phyloP scores from a whole-genome alignment of 1,284 basidiomycete species.

The Moesziomyces sp. region DNA sequence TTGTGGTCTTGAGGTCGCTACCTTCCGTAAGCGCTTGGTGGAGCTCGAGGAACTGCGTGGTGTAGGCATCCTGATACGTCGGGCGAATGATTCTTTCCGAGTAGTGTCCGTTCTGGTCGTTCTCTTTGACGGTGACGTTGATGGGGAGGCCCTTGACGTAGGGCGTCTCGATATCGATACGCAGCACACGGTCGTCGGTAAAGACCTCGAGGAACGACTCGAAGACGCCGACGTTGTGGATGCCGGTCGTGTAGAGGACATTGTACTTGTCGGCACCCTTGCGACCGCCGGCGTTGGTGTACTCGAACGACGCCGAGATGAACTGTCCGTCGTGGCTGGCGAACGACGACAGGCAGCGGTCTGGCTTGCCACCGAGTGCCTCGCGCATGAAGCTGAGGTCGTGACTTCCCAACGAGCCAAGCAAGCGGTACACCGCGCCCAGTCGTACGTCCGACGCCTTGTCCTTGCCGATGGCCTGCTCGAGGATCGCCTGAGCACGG shows the following conservation, averaged over 20 bases:
- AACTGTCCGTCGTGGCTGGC: slow-evolving; percentile 49
- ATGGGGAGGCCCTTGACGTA: slow-evolving; percentile 70
- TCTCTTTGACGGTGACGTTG: slow-evolving; percentile 65
- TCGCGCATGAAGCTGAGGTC: slow-evolving; percentile 70
- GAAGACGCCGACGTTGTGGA: slow-evolving; percentile 68
- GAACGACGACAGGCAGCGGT: slow-evolving; percentile 33
- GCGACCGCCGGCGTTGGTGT: slow-evolving; percentile 16
- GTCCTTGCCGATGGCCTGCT: slow-evolving; percentile 48
- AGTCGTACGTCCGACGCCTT: slow-evolving; percentile 54
- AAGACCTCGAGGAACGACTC: slow-evolving; percentile 70
- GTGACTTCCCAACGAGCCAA: slow-evolving; percentile 68
- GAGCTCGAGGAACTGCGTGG: slow-evolving; percentile 66
- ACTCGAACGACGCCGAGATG: slow-evolving; percentile 48
- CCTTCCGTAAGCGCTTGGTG: slow-evolving; percentile 57
- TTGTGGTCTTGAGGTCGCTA: slow-evolving; percentile 37
- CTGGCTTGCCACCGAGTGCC: slow-evolving; percentile 43
- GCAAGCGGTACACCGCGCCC: slow-evolving; percentile 61
- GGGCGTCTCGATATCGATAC: slow-evolving; percentile 66
- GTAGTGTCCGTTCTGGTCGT: slow-evolving; percentile 61
- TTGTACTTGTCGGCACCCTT: slow-evolving; percentile 33
- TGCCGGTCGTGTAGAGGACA: slow-evolving; percentile 52
- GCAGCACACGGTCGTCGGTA: slow-evolving; percentile 68
- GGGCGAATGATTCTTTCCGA: slow-evolving; percentile 60
- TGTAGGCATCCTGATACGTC: slow-evolving; percentile 69
- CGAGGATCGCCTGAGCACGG: slow-evolving; percentile 26